Evolutionary conservation across 768 basidiomycete species (phyloP), one percentile per base, ranked within the genome.

Genomic region (Filobasidium wieringae): DNA sequence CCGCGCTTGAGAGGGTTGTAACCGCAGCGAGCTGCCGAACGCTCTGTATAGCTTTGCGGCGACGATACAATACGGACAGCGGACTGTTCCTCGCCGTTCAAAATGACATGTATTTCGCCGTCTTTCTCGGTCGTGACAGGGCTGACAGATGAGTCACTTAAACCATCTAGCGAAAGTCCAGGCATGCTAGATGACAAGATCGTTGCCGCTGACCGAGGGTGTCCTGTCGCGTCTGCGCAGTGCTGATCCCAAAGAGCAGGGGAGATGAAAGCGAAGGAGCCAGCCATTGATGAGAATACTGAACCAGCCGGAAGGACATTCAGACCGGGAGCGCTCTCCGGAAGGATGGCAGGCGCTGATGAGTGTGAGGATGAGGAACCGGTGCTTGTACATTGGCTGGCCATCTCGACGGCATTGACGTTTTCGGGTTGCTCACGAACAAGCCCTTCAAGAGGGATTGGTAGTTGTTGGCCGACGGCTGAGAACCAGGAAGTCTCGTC

Each of bases 241-340:
- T 19, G 14, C 14, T 6, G 43, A n/a, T n/a, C n/a, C 43, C 43
- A 47, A 12, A 51, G 56, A 1, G 33, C 56, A 19, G 56, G 56
- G 11, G 56, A 57, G 33, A 57, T 30, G 34, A 57, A 57, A 26
- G 56, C 50, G 41, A 57, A 57, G 14, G 56, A 57, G 9, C 56
- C 56, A 12, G 56, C 50, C 47, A 43, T 57, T 7, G 56, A 51
- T 7, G 56, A 57, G 29, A 57, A 57, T 2, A 49, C 49, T 2
- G 56, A 57, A 47, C 43, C 43, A 47, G 43, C 43, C 15, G 2
- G 43, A 47, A 27, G 43, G 4, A 47, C 43, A 27, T 27, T 27
- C 17, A 47, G 43, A 19, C 43, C 22, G 29, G 43, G 43, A 22
- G 19, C 43, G 29, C 5, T 17, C 11, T 47, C 43, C 43, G 29